Evolutionary conservation across 441 rosid species (phyloP).

Genomic region (Eruca vesicaria): DNA sequence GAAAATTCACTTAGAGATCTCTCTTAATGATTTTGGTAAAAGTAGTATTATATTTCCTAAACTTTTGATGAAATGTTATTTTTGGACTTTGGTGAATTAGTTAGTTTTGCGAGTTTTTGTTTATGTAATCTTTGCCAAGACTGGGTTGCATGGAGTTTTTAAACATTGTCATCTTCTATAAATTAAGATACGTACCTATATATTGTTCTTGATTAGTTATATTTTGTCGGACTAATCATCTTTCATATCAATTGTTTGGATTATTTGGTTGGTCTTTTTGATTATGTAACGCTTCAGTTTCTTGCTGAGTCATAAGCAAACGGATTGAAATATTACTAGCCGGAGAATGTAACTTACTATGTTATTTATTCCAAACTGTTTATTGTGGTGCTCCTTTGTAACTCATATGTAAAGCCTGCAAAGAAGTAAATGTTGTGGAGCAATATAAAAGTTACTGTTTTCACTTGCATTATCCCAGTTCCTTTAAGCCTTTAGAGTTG

Average conservation of each 20-base stretch:
- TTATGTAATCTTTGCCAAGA: slow-evolving; percentile 8
- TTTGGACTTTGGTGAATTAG: slow-evolving; percentile 2
- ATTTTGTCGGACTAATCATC: neutral
- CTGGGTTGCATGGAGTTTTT: slow-evolving; percentile 1
- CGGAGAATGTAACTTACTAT: neutral
- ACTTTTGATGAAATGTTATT: slow-evolving; percentile 7
- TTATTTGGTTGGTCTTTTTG: neutral
- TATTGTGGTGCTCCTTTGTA: slow-evolving; percentile 14
- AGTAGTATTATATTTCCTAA: neutral
- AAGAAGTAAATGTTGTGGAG: slow-evolving; percentile 14
- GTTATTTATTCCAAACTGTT: neutral
- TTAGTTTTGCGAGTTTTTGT: slow-evolving; percentile 3
- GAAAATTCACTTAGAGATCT: neutral
- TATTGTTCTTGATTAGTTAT: neutral
- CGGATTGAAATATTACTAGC: neutral
- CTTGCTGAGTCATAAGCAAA: slow-evolving; percentile 7
- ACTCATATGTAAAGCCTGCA: slow-evolving; percentile 5
- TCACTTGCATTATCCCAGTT: neutral
- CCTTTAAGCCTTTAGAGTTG: neutral
- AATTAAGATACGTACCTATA: neutral
- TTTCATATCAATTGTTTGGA: neutral
- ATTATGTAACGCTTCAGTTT: slow-evolving; percentile 4
- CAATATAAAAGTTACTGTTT: slow-evolving; percentile 21
- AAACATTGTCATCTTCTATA: neutral
- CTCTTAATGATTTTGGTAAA: neutral